Conservation (phyloP, 2,329 filamentous ascomycete species). For the Chaetomiaceae sp. region DNA sequence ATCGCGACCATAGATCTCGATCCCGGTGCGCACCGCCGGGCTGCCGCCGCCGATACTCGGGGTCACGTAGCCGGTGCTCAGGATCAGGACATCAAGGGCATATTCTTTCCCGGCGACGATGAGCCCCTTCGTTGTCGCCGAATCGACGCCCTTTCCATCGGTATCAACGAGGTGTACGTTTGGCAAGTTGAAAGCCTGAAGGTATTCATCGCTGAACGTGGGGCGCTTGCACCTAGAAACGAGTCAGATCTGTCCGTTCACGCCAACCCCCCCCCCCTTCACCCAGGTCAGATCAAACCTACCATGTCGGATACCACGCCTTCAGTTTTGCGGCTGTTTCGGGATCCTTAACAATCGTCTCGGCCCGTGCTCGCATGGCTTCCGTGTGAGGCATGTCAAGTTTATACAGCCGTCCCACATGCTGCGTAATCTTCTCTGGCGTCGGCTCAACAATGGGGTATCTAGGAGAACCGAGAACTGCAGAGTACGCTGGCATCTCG, state of each 20-base stretch:
- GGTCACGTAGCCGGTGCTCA: slow-evolving; percentile 36
- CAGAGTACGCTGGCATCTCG: slow-evolving; percentile 35
- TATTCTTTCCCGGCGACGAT: slow-evolving; percentile 46
- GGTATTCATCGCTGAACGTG: slow-evolving; percentile 57
- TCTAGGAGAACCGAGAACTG: slow-evolving; percentile 34
- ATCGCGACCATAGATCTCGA: slow-evolving; percentile 40
- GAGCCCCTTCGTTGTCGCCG: slow-evolving; percentile 43
- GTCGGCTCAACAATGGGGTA: slow-evolving; percentile 29
- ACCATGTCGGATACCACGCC: slow-evolving; percentile 55
- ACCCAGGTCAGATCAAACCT: neutral
- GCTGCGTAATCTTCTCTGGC: slow-evolving; percentile 35
- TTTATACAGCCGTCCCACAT: slow-evolving; percentile 36
- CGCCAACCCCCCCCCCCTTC: no score
- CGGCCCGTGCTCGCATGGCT: slow-evolving; percentile 42
- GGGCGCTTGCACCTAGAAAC: slow-evolving; percentile 55
- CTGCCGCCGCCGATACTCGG: slow-evolving; percentile 27
- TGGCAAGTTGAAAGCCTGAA: slow-evolving; percentile 53
- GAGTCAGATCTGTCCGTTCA: neutral
- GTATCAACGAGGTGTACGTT: slow-evolving; percentile 60
- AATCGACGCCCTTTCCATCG: slow-evolving; percentile 47
- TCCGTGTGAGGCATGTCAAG: slow-evolving; percentile 42
- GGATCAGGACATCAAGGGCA: slow-evolving; percentile 35
- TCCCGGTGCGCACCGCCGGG: slow-evolving; percentile 20
- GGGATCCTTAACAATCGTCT: slow-evolving; percentile 49
- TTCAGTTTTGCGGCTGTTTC: slow-evolving; percentile 50